A percentile compares a stretch with the other conserved stretches of the same genome.
These are phyloP conservation scores for Omphalotus olearius DNA, from an alignment of 1,284 basidiomycete genomes.

Conservation along the genomic window DNA sequence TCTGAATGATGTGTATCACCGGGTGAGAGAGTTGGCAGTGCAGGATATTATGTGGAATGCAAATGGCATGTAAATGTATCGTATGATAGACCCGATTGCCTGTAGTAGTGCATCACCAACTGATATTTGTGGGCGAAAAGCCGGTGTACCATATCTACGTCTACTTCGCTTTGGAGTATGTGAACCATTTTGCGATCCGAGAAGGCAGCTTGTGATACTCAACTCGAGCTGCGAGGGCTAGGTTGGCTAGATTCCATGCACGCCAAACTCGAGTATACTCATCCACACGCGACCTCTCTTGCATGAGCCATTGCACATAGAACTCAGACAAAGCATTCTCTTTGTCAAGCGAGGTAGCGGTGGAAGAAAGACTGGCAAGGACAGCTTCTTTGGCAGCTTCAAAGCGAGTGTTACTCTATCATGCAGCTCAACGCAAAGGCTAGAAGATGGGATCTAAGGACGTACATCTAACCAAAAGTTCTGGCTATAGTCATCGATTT, in stretches of 20 bases:
- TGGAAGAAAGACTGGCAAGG: constrained; percentile 50
- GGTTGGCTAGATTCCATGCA: constrained; percentile 49
- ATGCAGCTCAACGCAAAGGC: constrained; percentile 6
- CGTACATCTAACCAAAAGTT: constrained; percentile 74
- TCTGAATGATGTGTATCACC: constrained; percentile 54
- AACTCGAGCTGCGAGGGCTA: constrained; percentile 50
- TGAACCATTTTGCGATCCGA: constrained; percentile 19
- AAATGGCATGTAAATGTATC: neutral
- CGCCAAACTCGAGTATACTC: constrained; percentile 63
- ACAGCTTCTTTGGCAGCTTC: constrained; percentile 57
- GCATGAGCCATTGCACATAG: constrained; percentile 65
- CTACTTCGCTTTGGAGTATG: constrained; percentile 2
- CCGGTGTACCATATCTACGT: neutral
- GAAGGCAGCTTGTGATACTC: constrained; percentile 38
- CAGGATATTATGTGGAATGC: neutral
- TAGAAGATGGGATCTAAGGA: constrained; percentile 14
- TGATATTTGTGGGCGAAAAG: neutral
- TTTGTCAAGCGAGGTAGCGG: constrained; percentile 45
- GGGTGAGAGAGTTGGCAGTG: constrained; percentile 56
- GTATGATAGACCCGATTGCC: neutral
- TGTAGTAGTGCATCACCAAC: neutral
- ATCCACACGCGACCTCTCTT: constrained; percentile 53
- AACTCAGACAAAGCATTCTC: constrained; percentile 68
- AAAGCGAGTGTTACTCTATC: constrained; percentile 70
- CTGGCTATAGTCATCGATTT: constrained; percentile 68